Conservation (phyloP, 306 rosid genomes). For the Casuarina equisetifolia region DNA sequence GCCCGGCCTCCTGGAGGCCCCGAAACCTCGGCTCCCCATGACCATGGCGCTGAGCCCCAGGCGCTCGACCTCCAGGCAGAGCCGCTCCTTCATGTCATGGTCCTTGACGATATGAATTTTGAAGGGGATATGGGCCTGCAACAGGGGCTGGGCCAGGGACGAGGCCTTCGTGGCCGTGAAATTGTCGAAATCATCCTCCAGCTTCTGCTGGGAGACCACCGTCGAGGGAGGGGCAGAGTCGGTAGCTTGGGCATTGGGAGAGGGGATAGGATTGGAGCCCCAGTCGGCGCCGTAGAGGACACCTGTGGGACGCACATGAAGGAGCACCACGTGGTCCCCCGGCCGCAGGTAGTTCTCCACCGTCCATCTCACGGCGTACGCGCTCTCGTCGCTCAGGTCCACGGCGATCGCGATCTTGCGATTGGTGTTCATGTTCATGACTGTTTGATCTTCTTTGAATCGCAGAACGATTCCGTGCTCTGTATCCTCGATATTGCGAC, state of each 20-base stretch:
- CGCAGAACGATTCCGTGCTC: no score
- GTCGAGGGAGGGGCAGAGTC: neutral
- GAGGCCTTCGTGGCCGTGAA: conserved; percentile 64
- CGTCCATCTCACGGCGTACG: conserved; percentile 87
- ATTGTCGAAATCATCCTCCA: conserved; percentile 72
- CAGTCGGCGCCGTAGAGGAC: conserved; percentile 95
- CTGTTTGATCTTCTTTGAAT: neutral
- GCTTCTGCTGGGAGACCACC: conserved; percentile 53
- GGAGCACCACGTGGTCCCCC: conserved; percentile 76
- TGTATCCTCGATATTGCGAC: no score
- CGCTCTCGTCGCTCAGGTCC: conserved; percentile 92
- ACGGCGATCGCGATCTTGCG: conserved; percentile 95
- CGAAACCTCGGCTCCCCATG: conserved; percentile 93
- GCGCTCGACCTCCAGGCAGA: conserved; percentile 93
- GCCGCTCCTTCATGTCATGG: conserved; percentile 90
- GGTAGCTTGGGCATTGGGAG: neutral
- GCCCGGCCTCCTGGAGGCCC: conserved; percentile 54
- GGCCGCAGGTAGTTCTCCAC: conserved; percentile 87
- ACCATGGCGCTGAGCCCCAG: conserved; percentile 80
- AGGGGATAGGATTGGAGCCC: conserved; percentile 45
- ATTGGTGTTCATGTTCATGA: conserved; percentile 28
- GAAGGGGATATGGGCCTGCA: conserved; percentile 69
- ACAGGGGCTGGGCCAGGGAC: conserved; percentile 67
- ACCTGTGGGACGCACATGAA: conserved; percentile 83
- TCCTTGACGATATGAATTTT: conserved; percentile 89